A percentile compares a stretch with the other conserved stretches of the same genome.
Conservation (phyloP, 176 grass and related monocot species). For the Echinochloa phyllopogon region DNA sequence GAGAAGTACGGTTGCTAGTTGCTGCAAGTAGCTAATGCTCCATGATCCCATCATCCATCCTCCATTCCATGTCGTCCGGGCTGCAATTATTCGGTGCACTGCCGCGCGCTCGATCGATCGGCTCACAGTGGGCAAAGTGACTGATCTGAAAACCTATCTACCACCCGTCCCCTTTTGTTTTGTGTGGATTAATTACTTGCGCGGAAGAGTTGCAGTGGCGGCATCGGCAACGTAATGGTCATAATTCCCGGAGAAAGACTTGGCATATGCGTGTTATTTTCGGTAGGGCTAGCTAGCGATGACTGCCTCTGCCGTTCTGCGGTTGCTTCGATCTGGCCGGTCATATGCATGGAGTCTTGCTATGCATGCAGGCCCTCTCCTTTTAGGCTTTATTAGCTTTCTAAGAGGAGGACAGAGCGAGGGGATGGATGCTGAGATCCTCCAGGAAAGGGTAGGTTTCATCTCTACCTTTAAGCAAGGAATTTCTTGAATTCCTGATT, state of each 20-base stretch:
- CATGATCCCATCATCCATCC: conserved; percentile 16
- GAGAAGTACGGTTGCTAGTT: conserved; percentile 18
- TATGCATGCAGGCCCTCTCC: neutral
- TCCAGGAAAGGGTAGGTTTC: neutral
- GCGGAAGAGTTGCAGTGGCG: neutral
- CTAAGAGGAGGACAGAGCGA: too few species aligned
- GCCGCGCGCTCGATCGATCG: too few species aligned
- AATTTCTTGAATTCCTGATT: neutral
- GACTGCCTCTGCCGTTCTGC: neutral
- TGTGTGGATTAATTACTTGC: neutral
- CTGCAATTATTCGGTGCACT: conserved; percentile 21
- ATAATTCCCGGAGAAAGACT: conserved; percentile 45
- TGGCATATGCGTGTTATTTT: conserved; percentile 28
- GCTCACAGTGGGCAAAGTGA: neutral
- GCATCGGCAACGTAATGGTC: conserved; percentile 32
- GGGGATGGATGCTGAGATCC: neutral
- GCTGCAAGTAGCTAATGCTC: neutral
- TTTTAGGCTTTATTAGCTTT: neutral
- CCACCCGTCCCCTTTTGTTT: conserved; percentile 4
- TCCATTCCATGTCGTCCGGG: conserved; percentile 20
- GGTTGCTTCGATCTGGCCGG: neutral
- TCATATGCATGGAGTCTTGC: neutral
- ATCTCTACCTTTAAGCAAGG: neutral
- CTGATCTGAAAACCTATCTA: conserved; percentile 22
- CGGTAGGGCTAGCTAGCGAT: neutral